Base-by-base conservation (phyloP, 257 asterid genomes). In the Primulina huaijiensis region DNA sequence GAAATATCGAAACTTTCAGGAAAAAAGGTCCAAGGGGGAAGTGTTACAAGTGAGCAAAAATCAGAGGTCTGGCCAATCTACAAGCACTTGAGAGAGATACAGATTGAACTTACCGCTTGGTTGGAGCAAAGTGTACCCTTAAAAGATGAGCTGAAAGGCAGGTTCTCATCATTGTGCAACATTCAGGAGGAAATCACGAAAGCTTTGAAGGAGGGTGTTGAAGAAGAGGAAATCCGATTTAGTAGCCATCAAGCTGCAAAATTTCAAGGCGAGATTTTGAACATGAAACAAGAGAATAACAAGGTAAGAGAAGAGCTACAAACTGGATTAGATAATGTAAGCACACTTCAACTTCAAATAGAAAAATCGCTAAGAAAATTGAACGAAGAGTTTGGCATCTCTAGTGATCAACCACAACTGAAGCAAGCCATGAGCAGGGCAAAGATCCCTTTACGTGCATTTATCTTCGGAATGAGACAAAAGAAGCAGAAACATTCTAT, bases 211-310 rank as follows among this genome's bases (percentile, higher is more conserved):
- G 95, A 87, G 58, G 87, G 92, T 0, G 86, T 84, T 0, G 92
- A 84, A 62, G 96, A 83, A 62, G 95, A 89, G 1, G 95, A 87
- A 67, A 83, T 86, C 58, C 74, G 55, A 64, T 89, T 93, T 77
- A 85, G 89, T 43, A 93, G 91, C 76, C 96, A 93, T 62, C 96
- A 90, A 77, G 99, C 99, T 57, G 99, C 99, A 61, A 90, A 86
- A 66, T 75, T 90, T 74, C 96, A 90, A 76, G 99, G 99, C 30
- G 97, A 93, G 82, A 79, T 86, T 61, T 55, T 85, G 86, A 90
- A 87, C 83, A 93, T 90, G 99, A 89, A 89, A 76, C 99, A 90
- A 68, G 99, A 93, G 71, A 93, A 90, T 82, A 89, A 82, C 69
- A 91, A 82, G 84, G 96, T 93, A 0, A 86, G 85, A 61, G 91